These are phyloP conservation scores for Paecilomyces dactylethromorphus DNA, from an alignment of 2,329 filamentous ascomycete species.

Conservation along the genomic window DNA sequence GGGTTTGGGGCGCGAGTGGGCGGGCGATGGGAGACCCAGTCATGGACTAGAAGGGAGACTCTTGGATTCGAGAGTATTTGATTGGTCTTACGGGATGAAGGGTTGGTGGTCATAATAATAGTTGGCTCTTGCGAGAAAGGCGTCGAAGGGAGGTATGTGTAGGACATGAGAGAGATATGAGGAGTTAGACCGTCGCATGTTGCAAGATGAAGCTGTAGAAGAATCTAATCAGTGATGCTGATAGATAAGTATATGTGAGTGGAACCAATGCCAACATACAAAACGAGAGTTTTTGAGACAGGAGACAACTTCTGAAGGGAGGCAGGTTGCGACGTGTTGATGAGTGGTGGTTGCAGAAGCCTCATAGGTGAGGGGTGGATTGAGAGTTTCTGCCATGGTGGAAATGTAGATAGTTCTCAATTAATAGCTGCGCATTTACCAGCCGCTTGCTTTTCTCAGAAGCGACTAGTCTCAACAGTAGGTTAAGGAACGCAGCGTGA, in stretches of 20 bases:
- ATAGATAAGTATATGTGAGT: constrained; percentile 8
- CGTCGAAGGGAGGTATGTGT: constrained; percentile 85
- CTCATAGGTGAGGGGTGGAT: constrained; percentile 68
- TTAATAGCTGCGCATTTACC: neutral
- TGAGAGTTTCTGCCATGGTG: constrained; percentile 42
- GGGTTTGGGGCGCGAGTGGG: constrained; percentile 57
- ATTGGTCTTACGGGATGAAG: constrained; percentile 67
- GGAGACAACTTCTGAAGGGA: constrained; percentile 79
- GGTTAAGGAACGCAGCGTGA: too few species aligned
- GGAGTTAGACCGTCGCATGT: constrained; percentile 78
- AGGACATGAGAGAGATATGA: constrained; percentile 97
- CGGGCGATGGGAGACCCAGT: constrained; percentile 92
- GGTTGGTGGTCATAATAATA: constrained; percentile 88
- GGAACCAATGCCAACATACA: constrained; percentile 47
- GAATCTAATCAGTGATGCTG: neutral
- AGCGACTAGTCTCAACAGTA: neutral
- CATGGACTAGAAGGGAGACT: constrained; percentile 91
- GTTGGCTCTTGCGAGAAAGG: constrained; percentile 65
- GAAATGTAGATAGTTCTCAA: neutral
- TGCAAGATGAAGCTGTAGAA: constrained; percentile 77
- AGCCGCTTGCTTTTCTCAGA: neutral
- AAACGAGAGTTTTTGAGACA: constrained; percentile 94
- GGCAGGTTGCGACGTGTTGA: constrained; percentile 59
- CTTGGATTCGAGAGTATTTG: constrained; percentile 76
- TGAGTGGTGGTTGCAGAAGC: constrained; percentile 67